These are phyloP conservation scores for Candida easanensis DNA, from an alignment of 805 yeast species.

Conservation along the genomic window DNA sequence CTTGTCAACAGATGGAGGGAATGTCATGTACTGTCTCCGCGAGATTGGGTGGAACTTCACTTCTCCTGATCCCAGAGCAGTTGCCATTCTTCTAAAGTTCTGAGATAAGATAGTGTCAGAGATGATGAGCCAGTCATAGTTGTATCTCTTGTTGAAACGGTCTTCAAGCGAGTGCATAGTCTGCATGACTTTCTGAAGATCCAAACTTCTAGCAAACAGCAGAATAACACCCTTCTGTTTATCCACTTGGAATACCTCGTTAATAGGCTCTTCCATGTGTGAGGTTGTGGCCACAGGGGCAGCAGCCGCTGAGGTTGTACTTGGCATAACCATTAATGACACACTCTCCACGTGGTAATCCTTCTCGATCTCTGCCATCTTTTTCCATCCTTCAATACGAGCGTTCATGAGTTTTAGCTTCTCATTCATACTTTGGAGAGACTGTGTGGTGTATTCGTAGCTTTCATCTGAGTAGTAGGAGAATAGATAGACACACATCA, in stretches of 20 bases:
- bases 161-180: slow-evolving; percentile 64
- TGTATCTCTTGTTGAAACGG: slow-evolving; percentile 27
- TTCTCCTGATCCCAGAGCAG: slow-evolving; percentile 48
- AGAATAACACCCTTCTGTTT: slow-evolving; percentile 59
- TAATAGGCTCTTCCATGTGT: background rate
- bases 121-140: slow-evolving; percentile 75
- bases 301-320: background rate
- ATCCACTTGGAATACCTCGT: slow-evolving; percentile 5
- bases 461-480: slow-evolving; percentile 10
- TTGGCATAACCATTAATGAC: background rate
- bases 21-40: slow-evolving; percentile 45
- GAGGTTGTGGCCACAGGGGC: slow-evolving; percentile 1
- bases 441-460: slow-evolving; percentile 10
- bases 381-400: slow-evolving; percentile 16
- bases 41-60: slow-evolving; percentile 59
- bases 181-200: slow-evolving; percentile 49
- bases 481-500: background rate
- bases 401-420: slow-evolving; percentile 12
- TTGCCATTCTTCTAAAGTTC: slow-evolving; percentile 45
- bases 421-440: slow-evolving; percentile 13
- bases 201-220: slow-evolving; percentile 64
- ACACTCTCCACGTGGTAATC: slow-evolving; percentile 6
- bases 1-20: slow-evolving; percentile 21
- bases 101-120: slow-evolving; percentile 59
- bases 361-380: slow-evolving; percentile 1